These are phyloP conservation scores for Cruciata laevipes DNA, from an alignment of 257 asterid genomes.

Conservation along the genomic window DNA sequence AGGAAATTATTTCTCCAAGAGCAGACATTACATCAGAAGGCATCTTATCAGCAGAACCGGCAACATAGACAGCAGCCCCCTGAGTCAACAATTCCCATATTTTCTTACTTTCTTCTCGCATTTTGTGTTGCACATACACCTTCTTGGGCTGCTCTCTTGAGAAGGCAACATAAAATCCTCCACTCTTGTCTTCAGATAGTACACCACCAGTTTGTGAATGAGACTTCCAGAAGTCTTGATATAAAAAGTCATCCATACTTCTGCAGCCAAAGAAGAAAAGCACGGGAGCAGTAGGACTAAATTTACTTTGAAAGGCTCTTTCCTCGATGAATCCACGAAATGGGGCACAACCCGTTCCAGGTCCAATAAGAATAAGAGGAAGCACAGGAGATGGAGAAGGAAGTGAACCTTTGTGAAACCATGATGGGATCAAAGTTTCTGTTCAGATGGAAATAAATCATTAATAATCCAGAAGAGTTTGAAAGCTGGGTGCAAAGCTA, in stretches of 20 bases:
- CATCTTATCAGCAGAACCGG: slow-evolving; percentile 97
- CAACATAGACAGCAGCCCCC: slow-evolving; percentile 75
- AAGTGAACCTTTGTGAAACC: slow-evolving; percentile 81
- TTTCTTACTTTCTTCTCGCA: slow-evolving; percentile 55
- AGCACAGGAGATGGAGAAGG: slow-evolving; percentile 75
- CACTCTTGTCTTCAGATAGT: slow-evolving; percentile 73
- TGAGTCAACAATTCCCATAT: slow-evolving; percentile 61
- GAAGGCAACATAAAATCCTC: slow-evolving; percentile 81
- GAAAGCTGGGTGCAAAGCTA: background rate
- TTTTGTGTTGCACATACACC: slow-evolving; percentile 87
- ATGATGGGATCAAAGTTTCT: slow-evolving; percentile 66
- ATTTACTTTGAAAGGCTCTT: slow-evolving; percentile 58
- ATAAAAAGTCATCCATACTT: slow-evolving; percentile 60
- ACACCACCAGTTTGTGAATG: slow-evolving; percentile 56
- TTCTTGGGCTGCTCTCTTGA: slow-evolving; percentile 84
- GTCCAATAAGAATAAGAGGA: slow-evolving; percentile 86
- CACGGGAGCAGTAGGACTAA: slow-evolving; percentile 59
- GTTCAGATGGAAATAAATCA: slow-evolving; percentile 19
- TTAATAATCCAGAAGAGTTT: background rate
- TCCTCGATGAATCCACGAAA: slow-evolving; percentile 86
- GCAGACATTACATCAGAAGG: slow-evolving; percentile 76
- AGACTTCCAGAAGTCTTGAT: slow-evolving; percentile 71
- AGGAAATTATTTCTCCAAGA: slow-evolving; percentile 61
- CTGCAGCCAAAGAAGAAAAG: slow-evolving; percentile 89
- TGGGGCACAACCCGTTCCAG: slow-evolving; percentile 98